A percentile compares a stretch with the other conserved stretches of the same genome.
These are phyloP conservation scores for Agrocybe praecox DNA, from an alignment of 768 basidiomycete species.

Conservation along the genomic window DNA sequence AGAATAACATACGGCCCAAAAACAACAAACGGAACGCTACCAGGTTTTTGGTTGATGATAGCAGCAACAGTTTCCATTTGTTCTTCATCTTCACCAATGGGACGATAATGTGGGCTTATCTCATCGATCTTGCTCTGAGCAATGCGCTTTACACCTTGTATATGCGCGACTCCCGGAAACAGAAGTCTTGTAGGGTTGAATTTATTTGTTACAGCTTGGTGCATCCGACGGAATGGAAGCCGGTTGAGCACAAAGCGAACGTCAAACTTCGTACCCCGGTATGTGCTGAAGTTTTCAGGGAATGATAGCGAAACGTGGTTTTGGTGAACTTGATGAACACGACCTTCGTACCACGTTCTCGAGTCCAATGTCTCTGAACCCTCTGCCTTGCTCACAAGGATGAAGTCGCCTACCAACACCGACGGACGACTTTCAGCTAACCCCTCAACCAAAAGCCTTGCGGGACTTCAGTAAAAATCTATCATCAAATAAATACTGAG, in stretches of 20 bases:
- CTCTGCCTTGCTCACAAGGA: slow-evolving; percentile 33
- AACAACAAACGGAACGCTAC: slow-evolving; percentile 56
- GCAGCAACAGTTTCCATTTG: slow-evolving; percentile 55
- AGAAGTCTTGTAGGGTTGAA: slow-evolving; percentile 43
- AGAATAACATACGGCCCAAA: slow-evolving; percentile 68
- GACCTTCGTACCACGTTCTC: slow-evolving; percentile 39
- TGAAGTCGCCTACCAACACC: slow-evolving; percentile 54
- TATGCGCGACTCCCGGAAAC: slow-evolving; percentile 42
- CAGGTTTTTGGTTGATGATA: slow-evolving; percentile 45
- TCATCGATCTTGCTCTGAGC: slow-evolving; percentile 18
- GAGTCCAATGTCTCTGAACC: slow-evolving; percentile 21
- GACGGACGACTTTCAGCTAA: slow-evolving; percentile 61
- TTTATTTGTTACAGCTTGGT: slow-evolving; percentile 48
- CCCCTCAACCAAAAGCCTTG: slow-evolving; percentile 53
- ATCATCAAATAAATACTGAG: not conserved
- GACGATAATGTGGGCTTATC: slow-evolving; percentile 29
- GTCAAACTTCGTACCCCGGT: slow-evolving; percentile 43
- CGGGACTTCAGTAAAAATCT: not conserved
- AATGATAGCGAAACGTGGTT: slow-evolving; percentile 49
- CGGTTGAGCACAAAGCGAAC: slow-evolving; percentile 62
- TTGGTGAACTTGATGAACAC: slow-evolving; percentile 50
- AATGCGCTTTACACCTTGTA: slow-evolving; percentile 19
- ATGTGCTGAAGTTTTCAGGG: slow-evolving; percentile 42
- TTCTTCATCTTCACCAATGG: slow-evolving; percentile 42
- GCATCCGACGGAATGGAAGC: slow-evolving; percentile 53